phyloP scores from a whole-genome alignment of 352 stramenopile genomes.

The Pythium guiyangense region DNA sequence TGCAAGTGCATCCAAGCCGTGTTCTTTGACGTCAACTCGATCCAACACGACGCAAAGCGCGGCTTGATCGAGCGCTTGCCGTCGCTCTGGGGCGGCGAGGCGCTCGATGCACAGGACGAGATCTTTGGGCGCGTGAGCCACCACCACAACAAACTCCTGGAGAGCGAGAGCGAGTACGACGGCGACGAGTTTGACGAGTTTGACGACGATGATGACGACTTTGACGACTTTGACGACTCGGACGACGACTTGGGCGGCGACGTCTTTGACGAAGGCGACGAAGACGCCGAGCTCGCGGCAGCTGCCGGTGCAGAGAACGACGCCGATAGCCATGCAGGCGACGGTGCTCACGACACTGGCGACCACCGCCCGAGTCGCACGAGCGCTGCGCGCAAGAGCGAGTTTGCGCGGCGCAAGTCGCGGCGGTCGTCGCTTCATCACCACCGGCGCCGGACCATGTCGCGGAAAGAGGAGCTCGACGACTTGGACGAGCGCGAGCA shows the following conservation, averaged over 20 bases:
- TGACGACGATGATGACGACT: conserved; percentile 27
- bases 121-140: conserved; percentile 42
- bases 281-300: background rate
- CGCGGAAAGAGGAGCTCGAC: conserved; percentile 54
- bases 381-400: conserved; percentile 5
- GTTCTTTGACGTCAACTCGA: conserved; percentile 80
- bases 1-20: conserved; percentile 67
- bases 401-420: conserved; percentile 13
- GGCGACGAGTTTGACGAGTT: conserved; percentile 33
- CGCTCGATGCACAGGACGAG: conserved; percentile 57
- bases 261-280: conserved; percentile 16
- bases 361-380: background rate
- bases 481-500: conserved; percentile 63
- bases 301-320: background rate
- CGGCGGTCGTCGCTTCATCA: conserved; percentile 8
- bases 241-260: conserved; percentile 7
- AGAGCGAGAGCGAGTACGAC: conserved; percentile 46
- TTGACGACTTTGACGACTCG: conserved; percentile 14
- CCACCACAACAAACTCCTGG: conserved; percentile 15
- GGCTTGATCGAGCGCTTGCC: conserved; percentile 66
- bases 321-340: background rate
- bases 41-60: conserved; percentile 76
- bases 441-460: conserved; percentile 12
- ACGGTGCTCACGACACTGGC: background rate
- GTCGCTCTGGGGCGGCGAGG: conserved; percentile 64